These are phyloP conservation scores for Pinus taeda DNA, from an alignment of 75 land plant species.

Conservation along the genomic window DNA sequence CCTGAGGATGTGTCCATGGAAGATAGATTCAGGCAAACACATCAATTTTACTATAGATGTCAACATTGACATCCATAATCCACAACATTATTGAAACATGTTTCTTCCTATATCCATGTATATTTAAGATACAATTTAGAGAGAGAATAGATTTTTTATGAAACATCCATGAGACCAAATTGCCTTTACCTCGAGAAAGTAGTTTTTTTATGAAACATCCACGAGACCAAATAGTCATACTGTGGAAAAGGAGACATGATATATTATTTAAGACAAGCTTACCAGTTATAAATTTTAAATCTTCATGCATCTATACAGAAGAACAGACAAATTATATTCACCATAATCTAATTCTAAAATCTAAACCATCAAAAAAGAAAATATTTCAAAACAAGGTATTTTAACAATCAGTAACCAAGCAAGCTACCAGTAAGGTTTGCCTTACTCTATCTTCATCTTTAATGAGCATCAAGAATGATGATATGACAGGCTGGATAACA, in stretches of 20 bases:
- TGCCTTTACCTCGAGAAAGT: no score
- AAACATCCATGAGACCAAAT: no score
- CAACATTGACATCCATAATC: no score
- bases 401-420: background rate
- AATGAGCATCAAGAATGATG: slow-evolving; percentile 93
- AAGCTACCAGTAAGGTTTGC: background rate
- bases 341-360: background rate
- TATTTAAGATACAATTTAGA: no score
- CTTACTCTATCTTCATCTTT: slow-evolving; percentile 90
- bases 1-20: no score
- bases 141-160: no score
- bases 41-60: no score
- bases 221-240: no score
- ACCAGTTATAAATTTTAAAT: background rate
- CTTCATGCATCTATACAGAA: background rate
- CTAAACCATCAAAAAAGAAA: background rate
- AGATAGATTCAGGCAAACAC: no score
- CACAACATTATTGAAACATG: no score
- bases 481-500: slow-evolving; percentile 73
- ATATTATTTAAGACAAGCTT: background rate
- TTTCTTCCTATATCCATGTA: no score
- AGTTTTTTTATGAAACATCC: no score
- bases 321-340: background rate
- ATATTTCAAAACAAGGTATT: background rate
- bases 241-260: background rate